Percentiles rank a stretch among this genome's conserved stretches.
These are phyloP conservation scores for Yamadazyma mexicana DNA, from an alignment of 1,139 yeast genomes.

Conservation along the genomic window DNA sequence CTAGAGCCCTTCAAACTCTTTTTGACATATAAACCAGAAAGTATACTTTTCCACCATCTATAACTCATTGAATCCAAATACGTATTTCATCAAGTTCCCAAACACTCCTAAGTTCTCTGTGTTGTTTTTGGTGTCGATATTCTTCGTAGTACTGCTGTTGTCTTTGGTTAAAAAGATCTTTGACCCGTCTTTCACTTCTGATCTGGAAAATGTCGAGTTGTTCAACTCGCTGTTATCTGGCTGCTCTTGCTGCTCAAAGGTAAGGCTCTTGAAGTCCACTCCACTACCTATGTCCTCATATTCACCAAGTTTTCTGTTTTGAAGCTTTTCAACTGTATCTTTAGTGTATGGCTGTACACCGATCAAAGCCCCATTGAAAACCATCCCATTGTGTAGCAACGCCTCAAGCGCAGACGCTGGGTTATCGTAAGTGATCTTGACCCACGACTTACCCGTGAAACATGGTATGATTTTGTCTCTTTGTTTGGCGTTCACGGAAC, in stretches of 20 bases:
- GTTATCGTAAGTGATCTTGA: constrained; percentile 78
- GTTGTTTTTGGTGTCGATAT: constrained; percentile 21
- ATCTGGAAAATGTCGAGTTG: constrained; percentile 18
- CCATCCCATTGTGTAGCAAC: constrained; percentile 74
- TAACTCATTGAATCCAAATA: constrained; percentile 47
- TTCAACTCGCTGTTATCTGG: constrained; percentile 11
- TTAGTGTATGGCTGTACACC: constrained; percentile 77
- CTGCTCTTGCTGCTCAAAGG: constrained; percentile 6
- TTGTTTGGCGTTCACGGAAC: constrained; percentile 13
- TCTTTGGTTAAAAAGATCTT: constrained; percentile 35
- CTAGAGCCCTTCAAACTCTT: too few relatives aligned
- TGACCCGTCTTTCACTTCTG: constrained; percentile 45
- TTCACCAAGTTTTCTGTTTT: constrained; percentile 52
- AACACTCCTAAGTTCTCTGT: constrained; percentile 35
- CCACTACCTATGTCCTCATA: constrained; percentile 59
- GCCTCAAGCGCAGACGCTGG: constrained; percentile 81
- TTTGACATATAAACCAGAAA: too few relatives aligned
- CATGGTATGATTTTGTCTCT: constrained; percentile 51
- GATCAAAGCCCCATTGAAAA: constrained; percentile 66
- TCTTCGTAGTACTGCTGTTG: constrained; percentile 15
- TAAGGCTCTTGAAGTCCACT: constrained; percentile 7
- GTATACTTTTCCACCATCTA: too few relatives aligned
- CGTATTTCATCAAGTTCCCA: constrained; percentile 35
- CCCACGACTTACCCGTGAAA: constrained; percentile 86
- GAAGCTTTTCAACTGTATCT: constrained; percentile 60